These are phyloP conservation scores for Mortierella claussenii DNA, from an alignment of 192 early-diverging fungal genomes.

Conservation along the genomic window DNA sequence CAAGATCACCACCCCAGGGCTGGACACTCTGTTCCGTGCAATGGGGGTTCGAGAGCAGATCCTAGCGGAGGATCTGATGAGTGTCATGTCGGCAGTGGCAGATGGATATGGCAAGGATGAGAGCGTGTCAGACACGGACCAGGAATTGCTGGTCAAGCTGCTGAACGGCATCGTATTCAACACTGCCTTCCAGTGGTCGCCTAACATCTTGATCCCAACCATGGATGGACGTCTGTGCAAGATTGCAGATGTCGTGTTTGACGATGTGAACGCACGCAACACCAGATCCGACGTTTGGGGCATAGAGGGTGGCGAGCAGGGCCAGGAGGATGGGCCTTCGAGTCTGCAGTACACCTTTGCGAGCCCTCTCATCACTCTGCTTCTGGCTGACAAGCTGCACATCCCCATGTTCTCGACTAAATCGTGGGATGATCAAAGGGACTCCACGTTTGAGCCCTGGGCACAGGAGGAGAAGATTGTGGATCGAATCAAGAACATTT, in stretches of 20 bases:
- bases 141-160: constrained; percentile 7
- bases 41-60: constrained; percentile 20
- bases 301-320: neutral
- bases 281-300: neutral
- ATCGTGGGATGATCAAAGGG: constrained; percentile 9
- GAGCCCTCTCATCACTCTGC: neutral
- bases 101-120: constrained; percentile 1
- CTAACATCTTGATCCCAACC: constrained; percentile 4
- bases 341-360: constrained; percentile 8
- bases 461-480: constrained; percentile 24
- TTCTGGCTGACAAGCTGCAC: constrained; percentile 3
- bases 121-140: constrained; percentile 4
- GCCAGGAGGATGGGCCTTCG: no score
- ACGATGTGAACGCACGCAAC: constrained; percentile 9
- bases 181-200: neutral
- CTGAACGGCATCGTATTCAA: neutral
- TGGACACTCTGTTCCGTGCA: constrained; percentile 9
- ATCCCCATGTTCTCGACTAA: constrained; percentile 20
- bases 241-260: constrained; percentile 18
- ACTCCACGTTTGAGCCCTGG: constrained; percentile 12
- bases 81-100: neutral
- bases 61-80: constrained; percentile 3
- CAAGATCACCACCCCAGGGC: neutral
- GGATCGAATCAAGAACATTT: constrained; percentile 28
- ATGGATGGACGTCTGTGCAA: neutral